Percentiles rank a stretch among this genome's conserved stretches.
phyloP scores from a whole-genome alignment of 2,329 filamentous ascomycete species.

The Nemania sp. region DNA sequence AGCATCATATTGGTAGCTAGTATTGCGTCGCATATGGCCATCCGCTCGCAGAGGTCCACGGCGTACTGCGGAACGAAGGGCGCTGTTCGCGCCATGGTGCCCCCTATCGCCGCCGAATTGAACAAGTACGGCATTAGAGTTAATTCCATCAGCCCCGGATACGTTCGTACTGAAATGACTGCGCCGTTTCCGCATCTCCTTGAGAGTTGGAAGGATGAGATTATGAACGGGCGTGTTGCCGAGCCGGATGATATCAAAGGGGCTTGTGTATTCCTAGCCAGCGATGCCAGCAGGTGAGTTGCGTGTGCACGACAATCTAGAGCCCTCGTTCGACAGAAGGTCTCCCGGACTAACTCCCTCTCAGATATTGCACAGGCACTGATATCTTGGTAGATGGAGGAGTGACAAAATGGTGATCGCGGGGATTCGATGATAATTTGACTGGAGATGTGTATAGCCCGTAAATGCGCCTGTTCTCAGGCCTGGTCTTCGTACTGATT shows the following conservation, averaged over 20 bases:
- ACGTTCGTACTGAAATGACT: conserved; percentile 44
- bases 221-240: conserved; percentile 52
- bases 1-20: conserved; percentile 59
- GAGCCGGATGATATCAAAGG: conserved; percentile 56
- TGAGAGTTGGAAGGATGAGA: conserved; percentile 54
- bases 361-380: conserved; percentile 46
- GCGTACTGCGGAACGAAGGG: conserved; percentile 55
- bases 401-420: conserved; percentile 44
- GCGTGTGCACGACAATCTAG: not conserved
- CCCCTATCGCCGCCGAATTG: conserved; percentile 52
- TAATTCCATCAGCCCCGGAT: conserved; percentile 48
- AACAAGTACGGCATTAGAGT: conserved; percentile 46
- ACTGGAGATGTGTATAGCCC: not conserved
- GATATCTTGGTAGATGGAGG: conserved; percentile 54
- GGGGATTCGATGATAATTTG: not conserved
- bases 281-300: conserved; percentile 51
- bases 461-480: not conserved
- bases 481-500: conserved; percentile 26
- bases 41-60: conserved; percentile 52
- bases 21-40: conserved; percentile 57
- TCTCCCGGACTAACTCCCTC: conserved; percentile 21
- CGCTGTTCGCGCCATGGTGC: conserved; percentile 51
- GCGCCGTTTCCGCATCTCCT: conserved; percentile 50
- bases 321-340: not conserved
- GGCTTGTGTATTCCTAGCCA: conserved; percentile 52